A percentile compares a stretch with the other conserved stretches of the same genome.
Conservation (phyloP, 2,329 filamentous ascomycete genomes). For the Zalaria obscura region DNA sequence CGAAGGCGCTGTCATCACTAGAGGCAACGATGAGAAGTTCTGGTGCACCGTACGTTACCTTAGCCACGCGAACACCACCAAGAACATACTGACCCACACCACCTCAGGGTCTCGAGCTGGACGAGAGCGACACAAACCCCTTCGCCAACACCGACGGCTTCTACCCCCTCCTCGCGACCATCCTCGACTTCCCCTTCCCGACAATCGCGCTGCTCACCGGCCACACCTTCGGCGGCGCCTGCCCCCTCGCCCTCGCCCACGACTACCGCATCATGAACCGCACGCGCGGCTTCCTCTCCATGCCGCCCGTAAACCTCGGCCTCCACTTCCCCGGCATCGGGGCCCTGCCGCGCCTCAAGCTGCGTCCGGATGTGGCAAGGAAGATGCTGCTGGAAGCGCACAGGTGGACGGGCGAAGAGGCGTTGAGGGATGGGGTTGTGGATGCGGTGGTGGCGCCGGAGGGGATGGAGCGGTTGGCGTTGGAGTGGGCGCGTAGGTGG, state of each 20-base stretch:
- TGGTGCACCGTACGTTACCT: slow-evolving; percentile 29
- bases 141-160: slow-evolving; percentile 21
- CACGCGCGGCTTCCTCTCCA: slow-evolving; percentile 31
- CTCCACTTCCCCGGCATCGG: slow-evolving; percentile 43
- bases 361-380: slow-evolving; percentile 35
- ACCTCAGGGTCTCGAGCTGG: slow-evolving; percentile 18
- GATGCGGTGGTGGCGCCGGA: slow-evolving; percentile 36
- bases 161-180: slow-evolving; percentile 20
- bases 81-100: not conserved
- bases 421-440: slow-evolving; percentile 38
- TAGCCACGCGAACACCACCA: not conserved
- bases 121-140: slow-evolving; percentile 19
- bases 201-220: slow-evolving; percentile 34
- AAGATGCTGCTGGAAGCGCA: slow-evolving; percentile 44
- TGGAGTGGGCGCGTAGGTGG: slow-evolving; percentile 29
- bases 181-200: slow-evolving; percentile 25
- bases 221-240: slow-evolving; percentile 35
- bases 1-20: slow-evolving; percentile 39
- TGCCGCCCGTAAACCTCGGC: slow-evolving; percentile 41
- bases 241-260: slow-evolving; percentile 32
- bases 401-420: slow-evolving; percentile 38
- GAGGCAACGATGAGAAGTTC: slow-evolving; percentile 35
- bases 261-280: slow-evolving; percentile 37
- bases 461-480: slow-evolving; percentile 31
- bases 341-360: slow-evolving; percentile 35